A percentile compares a stretch with the other conserved stretches of the same genome.
Conservation (phyloP, 2,329 filamentous ascomycete genomes). For the Beauveria sp. region DNA sequence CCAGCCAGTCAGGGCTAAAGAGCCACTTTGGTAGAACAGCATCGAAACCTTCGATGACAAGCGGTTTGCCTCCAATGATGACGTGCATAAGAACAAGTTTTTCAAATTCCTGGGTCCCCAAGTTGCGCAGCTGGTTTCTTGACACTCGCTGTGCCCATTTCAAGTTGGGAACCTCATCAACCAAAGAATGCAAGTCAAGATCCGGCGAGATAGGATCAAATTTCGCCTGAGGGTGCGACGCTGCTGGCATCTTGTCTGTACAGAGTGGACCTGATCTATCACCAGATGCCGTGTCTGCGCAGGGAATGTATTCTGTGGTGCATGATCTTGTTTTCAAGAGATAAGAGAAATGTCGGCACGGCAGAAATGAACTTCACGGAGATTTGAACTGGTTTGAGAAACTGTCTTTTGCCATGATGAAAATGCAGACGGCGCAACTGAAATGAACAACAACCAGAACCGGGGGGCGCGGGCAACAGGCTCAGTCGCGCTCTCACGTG, state of each 20-base stretch:
- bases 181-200: conserved; percentile 67
- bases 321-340: background rate
- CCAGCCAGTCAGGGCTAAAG: conserved; percentile 76
- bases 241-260: conserved; percentile 57
- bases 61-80: conserved; percentile 73
- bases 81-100: conserved; percentile 79
- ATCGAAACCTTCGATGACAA: conserved; percentile 88
- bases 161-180: conserved; percentile 76
- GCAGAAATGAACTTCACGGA: no score
- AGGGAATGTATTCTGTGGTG: no score
- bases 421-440: background rate
- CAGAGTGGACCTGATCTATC: background rate
- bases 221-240: conserved; percentile 71
- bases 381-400: background rate
- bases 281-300: background rate
- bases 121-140: conserved; percentile 66
- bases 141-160: conserved; percentile 78
- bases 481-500: conserved; percentile 5
- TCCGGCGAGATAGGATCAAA: conserved; percentile 88
- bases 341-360: background rate
- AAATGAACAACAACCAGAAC: background rate
- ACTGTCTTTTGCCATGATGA: background rate
- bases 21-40: conserved; percentile 64
- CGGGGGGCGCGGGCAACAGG: background rate
- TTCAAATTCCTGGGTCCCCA: conserved; percentile 75